Percentiles rank a stretch among this genome's conserved stretches.
Conservation (phyloP, 108 stramenopile species). For the Pseudonitzschia multiseries region DNA sequence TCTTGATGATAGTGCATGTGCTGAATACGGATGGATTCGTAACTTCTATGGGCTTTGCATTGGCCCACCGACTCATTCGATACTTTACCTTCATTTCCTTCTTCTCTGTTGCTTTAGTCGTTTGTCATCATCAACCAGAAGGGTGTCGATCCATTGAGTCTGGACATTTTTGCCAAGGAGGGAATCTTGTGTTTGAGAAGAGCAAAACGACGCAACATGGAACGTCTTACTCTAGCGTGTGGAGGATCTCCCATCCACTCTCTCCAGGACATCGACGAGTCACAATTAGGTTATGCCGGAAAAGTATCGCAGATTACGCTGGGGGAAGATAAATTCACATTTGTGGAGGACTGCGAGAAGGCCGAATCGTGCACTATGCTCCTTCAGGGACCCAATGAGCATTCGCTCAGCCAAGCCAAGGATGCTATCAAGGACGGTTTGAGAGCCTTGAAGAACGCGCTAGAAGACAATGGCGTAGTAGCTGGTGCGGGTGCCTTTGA, state of each 20-base stretch:
- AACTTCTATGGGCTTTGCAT: not conserved
- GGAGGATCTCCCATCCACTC: slow-evolving; percentile 95
- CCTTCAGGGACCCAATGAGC: slow-evolving; percentile 96
- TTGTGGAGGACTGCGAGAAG: slow-evolving; percentile 93
- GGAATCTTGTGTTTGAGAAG: slow-evolving; percentile 96
- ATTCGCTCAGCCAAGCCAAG: slow-evolving; percentile 97
- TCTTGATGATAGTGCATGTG: not conserved
- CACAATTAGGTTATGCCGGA: slow-evolving; percentile 93
- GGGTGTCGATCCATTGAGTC: slow-evolving; percentile 96
- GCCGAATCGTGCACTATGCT: slow-evolving; percentile 94
- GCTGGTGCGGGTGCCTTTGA: slow-evolving; percentile 98
- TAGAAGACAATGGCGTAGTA: slow-evolving; percentile 94
- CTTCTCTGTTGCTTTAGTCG: slow-evolving; percentile 33
- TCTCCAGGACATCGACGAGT: slow-evolving; percentile 90
- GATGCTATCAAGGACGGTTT: slow-evolving; percentile 98
- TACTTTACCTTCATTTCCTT: not conserved
- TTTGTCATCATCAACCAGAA: slow-evolving; percentile 99
- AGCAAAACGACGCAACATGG: slow-evolving; percentile 99
- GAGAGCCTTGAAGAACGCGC: slow-evolving; percentile 94
- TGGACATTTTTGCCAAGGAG: slow-evolving; percentile 99
- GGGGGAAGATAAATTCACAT: slow-evolving; percentile 99
- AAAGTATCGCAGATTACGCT: slow-evolving; percentile 93
- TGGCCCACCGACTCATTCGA: not conserved
- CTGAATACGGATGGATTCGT: not conserved
- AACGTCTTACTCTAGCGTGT: slow-evolving; percentile 96